A percentile compares a stretch with the other conserved stretches of the same genome.
Conservation (phyloP, 2,329 filamentous ascomycete species). For the Capronia epimyces region DNA sequence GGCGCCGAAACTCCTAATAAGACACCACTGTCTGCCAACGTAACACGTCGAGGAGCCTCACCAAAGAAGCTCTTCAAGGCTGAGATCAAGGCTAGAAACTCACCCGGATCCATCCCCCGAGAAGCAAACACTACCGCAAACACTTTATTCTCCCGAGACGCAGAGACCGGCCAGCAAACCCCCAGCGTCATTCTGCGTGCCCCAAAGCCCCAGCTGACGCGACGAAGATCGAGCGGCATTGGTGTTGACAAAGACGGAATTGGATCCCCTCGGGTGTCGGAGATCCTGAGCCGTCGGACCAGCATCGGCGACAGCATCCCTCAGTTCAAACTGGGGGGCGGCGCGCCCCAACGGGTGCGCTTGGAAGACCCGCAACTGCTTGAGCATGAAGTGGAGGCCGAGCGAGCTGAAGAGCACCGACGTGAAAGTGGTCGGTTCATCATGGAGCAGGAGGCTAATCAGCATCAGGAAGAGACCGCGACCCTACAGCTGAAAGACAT, state of each 20-base stretch:
- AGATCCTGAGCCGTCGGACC: constrained; percentile 62
- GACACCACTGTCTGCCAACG: constrained; percentile 44
- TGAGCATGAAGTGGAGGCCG: constrained; percentile 58
- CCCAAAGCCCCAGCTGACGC: constrained; percentile 35
- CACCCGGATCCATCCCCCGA: constrained; percentile 30
- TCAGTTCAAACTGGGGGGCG: constrained; percentile 55
- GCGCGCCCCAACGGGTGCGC: constrained; percentile 45
- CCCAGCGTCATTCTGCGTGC: constrained; percentile 62
- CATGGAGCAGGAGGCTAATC: constrained; percentile 49
- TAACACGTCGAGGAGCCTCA: constrained; percentile 44
- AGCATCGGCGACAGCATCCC: constrained; percentile 65
- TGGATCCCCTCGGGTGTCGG: constrained; percentile 68
- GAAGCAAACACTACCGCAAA: constrained; percentile 33
- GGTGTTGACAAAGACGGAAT: constrained; percentile 66
- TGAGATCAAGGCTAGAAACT: constrained; percentile 39
- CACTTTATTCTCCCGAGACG: constrained; percentile 52
- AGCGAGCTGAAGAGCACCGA: constrained; percentile 56
- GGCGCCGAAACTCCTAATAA: constrained; percentile 47
- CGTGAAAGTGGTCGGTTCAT: constrained; percentile 56
- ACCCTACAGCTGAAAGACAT: constrained; percentile 67
- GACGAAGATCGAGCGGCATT: constrained; percentile 59
- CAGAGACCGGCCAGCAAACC: constrained; percentile 52
- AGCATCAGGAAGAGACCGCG: constrained; percentile 53
- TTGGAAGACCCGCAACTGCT: constrained; percentile 62
- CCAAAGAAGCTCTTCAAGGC: constrained; percentile 46